Percentiles rank a stretch among this genome's conserved stretches.
These are phyloP conservation scores for Emydomyces testavorans DNA, from an alignment of 2,329 filamentous ascomycete species.

Conservation along the genomic window DNA sequence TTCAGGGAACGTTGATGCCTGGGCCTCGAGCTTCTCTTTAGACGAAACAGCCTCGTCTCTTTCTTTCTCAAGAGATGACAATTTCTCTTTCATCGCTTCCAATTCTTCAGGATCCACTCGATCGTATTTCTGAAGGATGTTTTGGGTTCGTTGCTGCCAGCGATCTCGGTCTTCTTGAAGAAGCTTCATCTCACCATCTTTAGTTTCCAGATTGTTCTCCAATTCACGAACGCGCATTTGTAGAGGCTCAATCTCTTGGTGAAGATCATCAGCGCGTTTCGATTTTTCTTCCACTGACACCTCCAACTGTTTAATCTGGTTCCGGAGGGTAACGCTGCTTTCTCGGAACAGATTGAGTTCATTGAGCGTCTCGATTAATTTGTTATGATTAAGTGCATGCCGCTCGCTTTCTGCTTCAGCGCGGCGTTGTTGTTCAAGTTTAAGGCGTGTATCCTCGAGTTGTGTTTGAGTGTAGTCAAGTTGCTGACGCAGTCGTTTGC, in stretches of 20 bases:
- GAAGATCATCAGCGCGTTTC: constrained; percentile 61
- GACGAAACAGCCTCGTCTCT: constrained; percentile 52
- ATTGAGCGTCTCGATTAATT: constrained; percentile 87
- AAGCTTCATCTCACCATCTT: constrained; percentile 78
- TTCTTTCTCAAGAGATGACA: constrained; percentile 55
- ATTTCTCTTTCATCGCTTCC: constrained; percentile 72
- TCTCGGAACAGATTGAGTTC: constrained; percentile 94
- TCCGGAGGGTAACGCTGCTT: constrained; percentile 81
- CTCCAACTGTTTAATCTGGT: constrained; percentile 70
- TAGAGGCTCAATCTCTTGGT: constrained; percentile 66
- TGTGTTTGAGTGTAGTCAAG: constrained; percentile 76
- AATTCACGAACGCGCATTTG: constrained; percentile 70
- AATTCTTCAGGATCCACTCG: constrained; percentile 88
- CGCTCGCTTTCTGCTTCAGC: constrained; percentile 61
- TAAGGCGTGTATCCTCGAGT: constrained; percentile 77
- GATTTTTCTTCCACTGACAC: constrained; percentile 63
- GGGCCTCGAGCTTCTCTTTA: constrained; percentile 40
- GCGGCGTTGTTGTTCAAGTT: constrained; percentile 79
- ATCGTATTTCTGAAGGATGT: constrained; percentile 92
- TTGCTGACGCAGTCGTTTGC: constrained; percentile 79
- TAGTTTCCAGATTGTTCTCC: constrained; percentile 66
- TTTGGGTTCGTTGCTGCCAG: constrained; percentile 91
- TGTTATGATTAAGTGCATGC: constrained; percentile 67
- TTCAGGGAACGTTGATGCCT: constrained; percentile 39
- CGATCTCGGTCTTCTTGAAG: constrained; percentile 84